Percentiles rank a stretch among this genome's conserved stretches.
Conservation (phyloP, 2,329 filamentous ascomycete species). For the Cordyceps pruinosa region DNA sequence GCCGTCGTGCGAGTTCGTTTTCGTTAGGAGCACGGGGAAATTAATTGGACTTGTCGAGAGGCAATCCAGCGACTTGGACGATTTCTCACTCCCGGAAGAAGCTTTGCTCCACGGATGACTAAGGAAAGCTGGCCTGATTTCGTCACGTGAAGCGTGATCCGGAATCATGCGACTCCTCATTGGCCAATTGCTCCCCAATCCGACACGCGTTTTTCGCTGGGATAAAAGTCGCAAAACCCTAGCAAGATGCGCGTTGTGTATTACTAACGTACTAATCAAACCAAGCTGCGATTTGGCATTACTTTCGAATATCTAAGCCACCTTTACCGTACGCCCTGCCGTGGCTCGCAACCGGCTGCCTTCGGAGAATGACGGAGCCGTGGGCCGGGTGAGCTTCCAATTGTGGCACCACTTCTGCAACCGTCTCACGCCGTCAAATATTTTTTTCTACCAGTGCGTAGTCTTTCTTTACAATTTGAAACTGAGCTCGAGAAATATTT, state of each 20-base stretch:
- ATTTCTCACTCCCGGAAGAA: slow-evolving; percentile 15
- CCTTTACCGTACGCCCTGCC: background rate
- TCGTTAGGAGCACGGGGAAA: slow-evolving; percentile 17
- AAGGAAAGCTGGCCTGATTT: slow-evolving; percentile 12
- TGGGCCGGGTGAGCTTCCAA: background rate
- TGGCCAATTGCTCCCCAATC: slow-evolving; percentile 14
- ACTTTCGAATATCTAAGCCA: background rate
- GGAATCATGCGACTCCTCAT: slow-evolving; percentile 14
- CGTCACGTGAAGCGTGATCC: slow-evolving; percentile 16
- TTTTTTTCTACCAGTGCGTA: too few species aligned
- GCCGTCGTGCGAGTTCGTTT: slow-evolving; percentile 14
- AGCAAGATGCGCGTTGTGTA: background rate
- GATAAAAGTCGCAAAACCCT: background rate
- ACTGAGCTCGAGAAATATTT: background rate
- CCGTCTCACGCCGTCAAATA: too few species aligned
- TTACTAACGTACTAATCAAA: too few species aligned
- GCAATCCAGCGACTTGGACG: slow-evolving; percentile 25
- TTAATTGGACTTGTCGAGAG: slow-evolving; percentile 16
- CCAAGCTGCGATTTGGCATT: background rate
- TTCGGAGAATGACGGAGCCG: slow-evolving; percentile 6
- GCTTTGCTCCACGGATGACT: slow-evolving; percentile 20
- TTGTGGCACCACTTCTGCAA: slow-evolving; percentile 5
- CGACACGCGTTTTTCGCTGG: background rate
- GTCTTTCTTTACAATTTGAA: background rate
- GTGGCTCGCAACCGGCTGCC: background rate